phyloP scores from a whole-genome alignment of 2,329 filamentous ascomycete species.

The Pseudogymnoascus sp. region DNA sequence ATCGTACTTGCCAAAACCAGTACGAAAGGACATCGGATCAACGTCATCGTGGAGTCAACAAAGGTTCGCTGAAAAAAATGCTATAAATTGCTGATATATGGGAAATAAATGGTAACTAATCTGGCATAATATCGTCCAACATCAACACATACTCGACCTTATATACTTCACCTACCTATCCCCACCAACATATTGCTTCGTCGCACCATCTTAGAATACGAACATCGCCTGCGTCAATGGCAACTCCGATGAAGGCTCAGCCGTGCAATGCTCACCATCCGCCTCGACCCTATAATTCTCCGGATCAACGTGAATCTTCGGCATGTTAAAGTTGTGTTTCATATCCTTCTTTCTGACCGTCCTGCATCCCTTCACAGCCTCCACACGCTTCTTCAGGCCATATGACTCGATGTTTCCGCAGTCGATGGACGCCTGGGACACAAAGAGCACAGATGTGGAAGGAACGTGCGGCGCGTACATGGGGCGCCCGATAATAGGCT shows the following conservation, averaged over 20 bases:
- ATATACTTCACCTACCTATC: background rate
- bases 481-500: slow-evolving; percentile 73
- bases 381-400: slow-evolving; percentile 67
- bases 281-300: slow-evolving; percentile 85
- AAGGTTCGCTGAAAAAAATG: too few species aligned
- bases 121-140: background rate
- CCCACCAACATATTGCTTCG: background rate
- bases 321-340: slow-evolving; percentile 78
- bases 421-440: slow-evolving; percentile 62
- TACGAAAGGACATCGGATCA: background rate
- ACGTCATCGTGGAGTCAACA: too few species aligned
- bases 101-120: background rate
- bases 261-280: slow-evolving; percentile 64
- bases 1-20: background rate
- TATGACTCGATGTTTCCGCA: slow-evolving; percentile 63
- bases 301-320: slow-evolving; percentile 83
- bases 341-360: slow-evolving; percentile 75
- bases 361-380: slow-evolving; percentile 69
- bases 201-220: slow-evolving; percentile 49
- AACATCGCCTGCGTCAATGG: slow-evolving; percentile 72
- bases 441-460: slow-evolving; percentile 68
- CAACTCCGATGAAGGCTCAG: slow-evolving; percentile 61
- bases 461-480: slow-evolving; percentile 78
- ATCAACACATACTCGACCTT: background rate
- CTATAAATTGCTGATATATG: slow-evolving; percentile 1